These are phyloP conservation scores for Mortierella sp. DNA, from an alignment of 371 early-diverging fungal species.

Conservation along the genomic window DNA sequence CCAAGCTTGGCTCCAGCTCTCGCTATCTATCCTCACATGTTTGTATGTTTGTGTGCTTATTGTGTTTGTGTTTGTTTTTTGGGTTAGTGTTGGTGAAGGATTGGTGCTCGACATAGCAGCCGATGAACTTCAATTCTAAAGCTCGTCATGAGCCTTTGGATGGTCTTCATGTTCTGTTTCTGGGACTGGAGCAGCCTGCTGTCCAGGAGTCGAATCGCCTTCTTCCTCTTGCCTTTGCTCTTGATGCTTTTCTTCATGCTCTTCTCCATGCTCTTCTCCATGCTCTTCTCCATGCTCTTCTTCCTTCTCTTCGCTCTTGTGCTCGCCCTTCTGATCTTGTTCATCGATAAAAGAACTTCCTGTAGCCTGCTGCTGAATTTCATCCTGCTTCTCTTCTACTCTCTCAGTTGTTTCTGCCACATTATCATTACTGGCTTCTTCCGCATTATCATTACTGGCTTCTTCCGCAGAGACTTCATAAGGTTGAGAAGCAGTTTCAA, in stretches of 20 bases:
- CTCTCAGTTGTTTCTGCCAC: not conserved
- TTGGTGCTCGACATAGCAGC: not conserved
- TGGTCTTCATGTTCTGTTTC: slow-evolving; percentile 11
- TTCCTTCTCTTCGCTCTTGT: not conserved
- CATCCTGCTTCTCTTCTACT: slow-evolving; percentile 11
- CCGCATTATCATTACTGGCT: slow-evolving; percentile 10
- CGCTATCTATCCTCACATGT: not conserved
- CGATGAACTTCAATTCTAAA: slow-evolving; percentile 3
- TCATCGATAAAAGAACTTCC: not conserved
- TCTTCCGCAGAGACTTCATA: not conserved
- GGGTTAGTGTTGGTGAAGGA: not conserved
- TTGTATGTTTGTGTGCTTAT: too few species aligned
- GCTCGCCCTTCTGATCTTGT: not conserved
- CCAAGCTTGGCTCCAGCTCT: not conserved
- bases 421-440: slow-evolving; percentile 11
- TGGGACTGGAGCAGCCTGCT: slow-evolving; percentile 40
- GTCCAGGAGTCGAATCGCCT: slow-evolving; percentile 24
- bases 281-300: not conserved
- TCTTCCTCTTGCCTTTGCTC: slow-evolving; percentile 11
- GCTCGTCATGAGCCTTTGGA: slow-evolving; percentile 35
- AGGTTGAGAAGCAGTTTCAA: not conserved
- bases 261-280: slow-evolving; percentile 4
- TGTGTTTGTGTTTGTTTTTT: too few species aligned
- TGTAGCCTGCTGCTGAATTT: not conserved
- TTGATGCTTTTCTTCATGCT: not conserved